A percentile compares a stretch with the other conserved stretches of the same genome.
Conservation (phyloP, 1,284 basidiomycete species). For the Apiotrichum laibachii region DNA sequence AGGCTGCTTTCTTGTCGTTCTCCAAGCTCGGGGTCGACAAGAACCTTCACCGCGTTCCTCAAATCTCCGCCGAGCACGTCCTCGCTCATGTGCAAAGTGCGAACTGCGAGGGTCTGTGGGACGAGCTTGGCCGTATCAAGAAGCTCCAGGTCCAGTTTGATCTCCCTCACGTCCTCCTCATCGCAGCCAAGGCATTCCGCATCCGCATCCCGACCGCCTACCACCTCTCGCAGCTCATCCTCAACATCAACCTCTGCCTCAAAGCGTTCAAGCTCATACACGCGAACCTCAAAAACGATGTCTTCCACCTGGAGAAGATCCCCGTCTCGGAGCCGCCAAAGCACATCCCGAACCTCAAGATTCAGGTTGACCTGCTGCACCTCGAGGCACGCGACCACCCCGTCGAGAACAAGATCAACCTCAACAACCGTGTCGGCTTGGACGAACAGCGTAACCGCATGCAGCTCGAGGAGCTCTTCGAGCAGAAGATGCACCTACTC, state of each 20-base stretch:
- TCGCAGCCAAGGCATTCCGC: constrained; percentile 62
- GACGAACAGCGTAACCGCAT: constrained; percentile 72
- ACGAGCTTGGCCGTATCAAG: constrained; percentile 69
- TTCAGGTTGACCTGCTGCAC: constrained; percentile 63
- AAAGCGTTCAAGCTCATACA: constrained; percentile 69
- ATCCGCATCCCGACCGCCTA: constrained; percentile 79
- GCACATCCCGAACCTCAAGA: constrained; percentile 62
- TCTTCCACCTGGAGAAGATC: constrained; percentile 43
- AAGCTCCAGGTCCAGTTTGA: constrained; percentile 57
- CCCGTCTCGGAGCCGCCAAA: constrained; percentile 72
- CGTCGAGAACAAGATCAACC: constrained; percentile 74
- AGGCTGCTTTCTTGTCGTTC: constrained; percentile 40
- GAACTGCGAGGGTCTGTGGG: constrained; percentile 60
- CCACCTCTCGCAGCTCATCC: constrained; percentile 68
- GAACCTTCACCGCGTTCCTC: constrained; percentile 21
- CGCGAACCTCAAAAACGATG: constrained; percentile 26
- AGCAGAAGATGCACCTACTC: constrained; percentile 66
- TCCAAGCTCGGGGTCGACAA: constrained; percentile 30
- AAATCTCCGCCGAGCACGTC: constrained; percentile 44
- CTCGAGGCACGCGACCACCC: constrained; percentile 86
- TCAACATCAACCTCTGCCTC: constrained; percentile 62
- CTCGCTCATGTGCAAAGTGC: constrained; percentile 54
- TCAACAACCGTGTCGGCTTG: constrained; percentile 73
- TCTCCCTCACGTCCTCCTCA: constrained; percentile 19
- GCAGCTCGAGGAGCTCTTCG: constrained; percentile 77